Evolutionary conservation across 192 early-diverging fungal species (phyloP), one percentile per base, ranked within the genome.

Genomic region (Backusella morwellensis): DNA sequence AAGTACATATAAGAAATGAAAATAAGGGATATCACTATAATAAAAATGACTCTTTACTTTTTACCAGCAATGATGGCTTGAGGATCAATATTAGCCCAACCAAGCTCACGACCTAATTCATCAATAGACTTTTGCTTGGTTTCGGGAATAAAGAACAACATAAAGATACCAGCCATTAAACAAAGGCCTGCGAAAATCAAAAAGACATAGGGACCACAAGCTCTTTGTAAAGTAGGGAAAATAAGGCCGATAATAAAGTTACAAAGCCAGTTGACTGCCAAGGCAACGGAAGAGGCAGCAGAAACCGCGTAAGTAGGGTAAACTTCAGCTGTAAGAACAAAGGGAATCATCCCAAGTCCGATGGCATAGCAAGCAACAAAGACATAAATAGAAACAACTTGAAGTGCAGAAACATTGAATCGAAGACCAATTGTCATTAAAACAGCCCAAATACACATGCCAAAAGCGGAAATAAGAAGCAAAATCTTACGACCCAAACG

Each of bases 371-470:
- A 77, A 38, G 84, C 81, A 44, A 90, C 86, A 82, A 91, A 91
- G 8, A 83, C 68, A 79, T 88, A 79, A 23, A 82, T 69, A 36
- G 80, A 75, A 23, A 75, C 73, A 12, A 83, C 78, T 32, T 77
- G 75, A n/a, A 83, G 78, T 35, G 68, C 47, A 40, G 52, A 54
- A 42, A 71, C n/a, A 41, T 81, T 66, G 15, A 74, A 52, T 0
- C 70, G 66, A 26, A 77, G 29, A n/a, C 75, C 74, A 29, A 85
- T 63, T 35, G 79, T 82, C 40, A 84, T 78, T 8, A 82, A 76
- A 6, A 87, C 80, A n/a, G 86, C 85, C 80, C 86, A 89, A 8
- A 88, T 36, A 36, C 81, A 86, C 93, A 95, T 95, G 3, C 89
- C 88, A 3, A 77, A 74, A 68, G 90, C 63, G 23, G 88, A 88